phyloP scores from a whole-genome alignment of 495 filamentous ascomycete species.

The Massariosphaeria phaeospora region DNA sequence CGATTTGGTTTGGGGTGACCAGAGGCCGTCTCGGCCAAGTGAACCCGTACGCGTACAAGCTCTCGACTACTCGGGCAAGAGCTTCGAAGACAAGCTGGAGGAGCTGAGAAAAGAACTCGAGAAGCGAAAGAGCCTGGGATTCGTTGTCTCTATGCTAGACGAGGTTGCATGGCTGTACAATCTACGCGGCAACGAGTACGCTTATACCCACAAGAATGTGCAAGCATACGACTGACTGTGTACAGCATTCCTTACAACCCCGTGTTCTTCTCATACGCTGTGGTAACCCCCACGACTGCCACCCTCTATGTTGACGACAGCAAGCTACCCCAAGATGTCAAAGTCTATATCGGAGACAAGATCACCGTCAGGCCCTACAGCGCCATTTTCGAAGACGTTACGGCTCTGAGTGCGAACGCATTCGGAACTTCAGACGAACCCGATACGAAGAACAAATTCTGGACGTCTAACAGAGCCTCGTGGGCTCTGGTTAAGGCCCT shows the following conservation, averaged over 20 bases:
- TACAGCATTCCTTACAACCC: conserved; percentile 90
- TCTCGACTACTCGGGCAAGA: conserved; percentile 74
- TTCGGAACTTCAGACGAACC: conserved; percentile 34
- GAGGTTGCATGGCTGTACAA: conserved; percentile 99
- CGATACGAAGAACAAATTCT: conserved; percentile 58
- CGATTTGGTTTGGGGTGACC: conserved; percentile 76
- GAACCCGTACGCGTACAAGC: conserved; percentile 68
- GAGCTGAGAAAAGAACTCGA: conserved; percentile 87
- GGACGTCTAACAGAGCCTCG: conserved; percentile 83
- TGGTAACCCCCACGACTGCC: conserved; percentile 74
- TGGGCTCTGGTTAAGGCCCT: conserved; percentile 88
- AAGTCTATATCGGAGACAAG: conserved; percentile 64
- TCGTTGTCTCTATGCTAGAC: conserved; percentile 91
- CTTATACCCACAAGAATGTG: too few species aligned
- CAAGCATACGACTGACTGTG: conserved; percentile 31
- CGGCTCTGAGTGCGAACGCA: conserved; percentile 49
- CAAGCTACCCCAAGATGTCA: conserved; percentile 67
- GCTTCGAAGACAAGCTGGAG: conserved; percentile 74
- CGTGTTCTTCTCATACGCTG: conserved; percentile 95
- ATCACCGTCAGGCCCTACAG: conserved; percentile 80
- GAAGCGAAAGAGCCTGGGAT: conserved; percentile 81
- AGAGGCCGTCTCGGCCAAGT: conserved; percentile 67
- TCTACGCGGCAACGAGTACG: conserved; percentile 83
- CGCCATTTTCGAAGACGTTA: conserved; percentile 72
- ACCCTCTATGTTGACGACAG: conserved; percentile 79